Evolutionary conservation across 2,329 filamentous ascomycete genomes (phyloP), one percentile per base, ranked within the genome.

Genomic region (Tothia fuscella): DNA sequence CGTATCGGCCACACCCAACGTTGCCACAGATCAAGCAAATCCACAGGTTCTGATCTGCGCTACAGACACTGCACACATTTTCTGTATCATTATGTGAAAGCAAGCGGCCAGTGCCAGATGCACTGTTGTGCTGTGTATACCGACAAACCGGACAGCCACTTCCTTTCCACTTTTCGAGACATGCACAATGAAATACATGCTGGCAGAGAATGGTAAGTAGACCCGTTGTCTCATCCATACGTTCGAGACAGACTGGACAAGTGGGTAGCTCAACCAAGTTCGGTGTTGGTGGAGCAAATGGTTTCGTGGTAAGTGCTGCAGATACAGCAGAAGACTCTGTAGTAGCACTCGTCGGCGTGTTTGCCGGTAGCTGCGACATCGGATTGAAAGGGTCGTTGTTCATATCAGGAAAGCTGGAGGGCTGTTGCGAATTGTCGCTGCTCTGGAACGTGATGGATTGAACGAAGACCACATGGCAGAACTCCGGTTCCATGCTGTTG

Each of bases 161-260:
- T 4, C 89, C 88, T 56, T 84, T 85, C 91, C 91, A 98, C 56
- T 91, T 96, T 55, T 94, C 84, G 1, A 98, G 70, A 61, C 91
- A 98, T 2, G 81, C 88, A 56, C 91, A 96, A 59, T 98, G 91
- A 56, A 98, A 98, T 39, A 96, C 86, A 54, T 98, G 91, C 54
- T 96, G 89, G 57, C 91, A 98, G 22, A 93, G 80, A 30, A 96
- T 96, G 1, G 91, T 98, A 56, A 98, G 76, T 2, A 98, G 69
- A 0, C 91, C 91, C 0, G 87, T 93, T 0, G 88, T 95, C 58
- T 96, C 89, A 54, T 98, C 91, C 91, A 98, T 98, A 36, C 89
- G 80, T 59, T 98, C 91, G 4, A 98, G 72, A 50, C 91, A 98
- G 7, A 98, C 91, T 0, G 91, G 88, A 49, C 91, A 98, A 1